These are phyloP conservation scores for Fusarium sp. DNA, from an alignment of 2,329 filamentous ascomycete species.

Conservation along the genomic window DNA sequence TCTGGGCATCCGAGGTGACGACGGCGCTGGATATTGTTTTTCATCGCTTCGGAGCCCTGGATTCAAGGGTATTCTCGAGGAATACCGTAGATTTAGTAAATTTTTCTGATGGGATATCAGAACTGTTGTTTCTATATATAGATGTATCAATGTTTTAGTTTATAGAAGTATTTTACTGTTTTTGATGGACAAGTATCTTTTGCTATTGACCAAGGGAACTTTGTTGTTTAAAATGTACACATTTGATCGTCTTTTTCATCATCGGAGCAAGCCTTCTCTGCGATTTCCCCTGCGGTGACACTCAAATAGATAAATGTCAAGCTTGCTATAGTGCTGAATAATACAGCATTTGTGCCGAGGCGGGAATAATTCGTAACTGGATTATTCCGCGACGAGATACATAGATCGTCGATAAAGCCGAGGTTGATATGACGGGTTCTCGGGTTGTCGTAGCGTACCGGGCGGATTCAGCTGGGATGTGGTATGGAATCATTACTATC, in stretches of 20 bases:
- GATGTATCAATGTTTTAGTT: neutral
- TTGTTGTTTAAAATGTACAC: too few relatives aligned
- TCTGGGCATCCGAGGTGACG: neutral
- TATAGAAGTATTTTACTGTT: neutral
- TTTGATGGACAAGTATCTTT: neutral
- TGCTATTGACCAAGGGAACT: too few relatives aligned
- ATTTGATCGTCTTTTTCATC: too few relatives aligned
- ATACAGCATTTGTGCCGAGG: neutral
- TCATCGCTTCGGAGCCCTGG: neutral
- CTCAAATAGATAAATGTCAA: too few relatives aligned
- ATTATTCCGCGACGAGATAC: neutral
- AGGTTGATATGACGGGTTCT: constrained; percentile 16
- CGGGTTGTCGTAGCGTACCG: constrained; percentile 8
- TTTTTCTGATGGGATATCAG: too few relatives aligned
- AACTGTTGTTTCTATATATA: too few relatives aligned
- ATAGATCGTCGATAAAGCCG: constrained; percentile 3
- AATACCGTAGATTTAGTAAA: too few relatives aligned
- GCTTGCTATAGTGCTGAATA: too few relatives aligned
- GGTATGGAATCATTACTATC: constrained; percentile 12
- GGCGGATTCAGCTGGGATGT: neutral
- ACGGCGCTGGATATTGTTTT: neutral
- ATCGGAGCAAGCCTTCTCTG: too few relatives aligned
- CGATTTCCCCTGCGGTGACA: too few relatives aligned
- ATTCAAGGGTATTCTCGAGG: neutral
- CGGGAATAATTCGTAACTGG: neutral